Conservation (phyloP, 2,329 filamentous ascomycete genomes). For the Rhynchosporium graminicola region DNA sequence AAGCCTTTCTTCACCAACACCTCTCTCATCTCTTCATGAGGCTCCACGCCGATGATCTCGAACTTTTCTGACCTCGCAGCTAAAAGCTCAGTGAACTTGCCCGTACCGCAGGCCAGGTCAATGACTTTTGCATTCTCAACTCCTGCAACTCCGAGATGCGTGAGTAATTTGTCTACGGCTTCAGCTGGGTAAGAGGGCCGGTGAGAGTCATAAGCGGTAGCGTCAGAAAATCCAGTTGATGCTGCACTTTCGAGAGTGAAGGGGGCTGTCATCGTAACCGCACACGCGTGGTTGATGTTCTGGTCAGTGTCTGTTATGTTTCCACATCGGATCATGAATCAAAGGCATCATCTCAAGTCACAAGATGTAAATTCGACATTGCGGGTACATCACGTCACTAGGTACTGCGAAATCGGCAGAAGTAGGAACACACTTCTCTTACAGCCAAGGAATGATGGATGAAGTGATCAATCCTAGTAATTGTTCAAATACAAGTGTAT, state of each 20-base stretch:
- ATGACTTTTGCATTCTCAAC: slow-evolving; percentile 52
- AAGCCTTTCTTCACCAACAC: slow-evolving; percentile 61
- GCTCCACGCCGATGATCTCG: slow-evolving; percentile 62
- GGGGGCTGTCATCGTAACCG: slow-evolving; percentile 1
- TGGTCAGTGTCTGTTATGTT: background rate
- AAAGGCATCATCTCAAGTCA: background rate
- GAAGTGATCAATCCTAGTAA: background rate
- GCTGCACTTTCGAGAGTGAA: slow-evolving; percentile 33
- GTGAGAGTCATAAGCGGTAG: slow-evolving; percentile 64
- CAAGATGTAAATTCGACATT: background rate
- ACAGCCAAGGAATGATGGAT: background rate
- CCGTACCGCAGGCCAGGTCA: slow-evolving; percentile 69
- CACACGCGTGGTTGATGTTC: background rate
- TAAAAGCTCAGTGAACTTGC: slow-evolving; percentile 68
- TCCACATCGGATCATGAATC: background rate
- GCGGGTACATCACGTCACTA: slow-evolving; percentile 1
- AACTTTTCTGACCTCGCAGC: slow-evolving; percentile 59
- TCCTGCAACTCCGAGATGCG: slow-evolving; percentile 52
- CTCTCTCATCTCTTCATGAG: slow-evolving; percentile 65
- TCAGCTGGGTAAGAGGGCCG: slow-evolving; percentile 65
- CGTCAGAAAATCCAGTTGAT: slow-evolving; percentile 60
- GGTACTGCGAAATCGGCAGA: slow-evolving; percentile 11
- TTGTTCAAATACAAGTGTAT: background rate
- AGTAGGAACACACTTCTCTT: background rate
- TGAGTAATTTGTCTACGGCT: slow-evolving; percentile 60